These are phyloP conservation scores for Penicillium cinerascens DNA, from an alignment of 495 filamentous ascomycete genomes.

Conservation along the genomic window DNA sequence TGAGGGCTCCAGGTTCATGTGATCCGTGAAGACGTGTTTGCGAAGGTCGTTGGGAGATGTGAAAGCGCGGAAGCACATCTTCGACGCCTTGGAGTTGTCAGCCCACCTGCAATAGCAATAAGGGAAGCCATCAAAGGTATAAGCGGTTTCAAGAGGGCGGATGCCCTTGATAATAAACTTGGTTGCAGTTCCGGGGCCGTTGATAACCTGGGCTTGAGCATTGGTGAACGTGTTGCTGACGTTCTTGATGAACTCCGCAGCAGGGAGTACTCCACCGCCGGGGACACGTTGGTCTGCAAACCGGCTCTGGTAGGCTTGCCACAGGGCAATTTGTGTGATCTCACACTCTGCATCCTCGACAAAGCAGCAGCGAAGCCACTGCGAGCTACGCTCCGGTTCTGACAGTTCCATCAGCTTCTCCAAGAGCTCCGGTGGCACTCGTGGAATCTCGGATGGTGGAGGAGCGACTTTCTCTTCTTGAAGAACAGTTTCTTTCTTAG, in stretches of 20 bases:
- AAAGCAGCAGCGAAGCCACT: slow-evolving; percentile 68
- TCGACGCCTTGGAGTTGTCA: slow-evolving; percentile 37
- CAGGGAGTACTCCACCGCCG: slow-evolving; percentile 64
- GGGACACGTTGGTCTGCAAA: slow-evolving; percentile 55
- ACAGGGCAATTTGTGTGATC: slow-evolving; percentile 93
- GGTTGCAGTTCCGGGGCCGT: slow-evolving; percentile 48
- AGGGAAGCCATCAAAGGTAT: slow-evolving; percentile 60
- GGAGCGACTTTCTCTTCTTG: slow-evolving; percentile 47
- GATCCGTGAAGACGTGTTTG: slow-evolving; percentile 66
- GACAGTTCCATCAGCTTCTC: slow-evolving; percentile 67
- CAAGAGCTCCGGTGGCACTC: slow-evolving; percentile 71
- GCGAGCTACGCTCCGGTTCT: slow-evolving; percentile 83
- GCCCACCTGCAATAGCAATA: slow-evolving; percentile 57
- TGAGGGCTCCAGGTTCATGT: slow-evolving; percentile 56
- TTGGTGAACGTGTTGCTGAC: slow-evolving; percentile 74
- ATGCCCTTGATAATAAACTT: slow-evolving; percentile 97
- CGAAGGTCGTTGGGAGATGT: slow-evolving; percentile 60
- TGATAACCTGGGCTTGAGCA: slow-evolving; percentile 79
- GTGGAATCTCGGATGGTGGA: slow-evolving; percentile 61
- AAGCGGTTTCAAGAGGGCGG: slow-evolving; percentile 67
- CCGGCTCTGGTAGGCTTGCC: slow-evolving; percentile 90
- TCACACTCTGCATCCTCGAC: slow-evolving; percentile 79
- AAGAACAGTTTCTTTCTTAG: slow-evolving; percentile 39
- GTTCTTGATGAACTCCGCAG: slow-evolving; percentile 96
- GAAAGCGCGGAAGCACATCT: slow-evolving; percentile 62